Base-by-base conservation (phyloP, 352 stramenopile species). In the Phytopythium delawarense region DNA sequence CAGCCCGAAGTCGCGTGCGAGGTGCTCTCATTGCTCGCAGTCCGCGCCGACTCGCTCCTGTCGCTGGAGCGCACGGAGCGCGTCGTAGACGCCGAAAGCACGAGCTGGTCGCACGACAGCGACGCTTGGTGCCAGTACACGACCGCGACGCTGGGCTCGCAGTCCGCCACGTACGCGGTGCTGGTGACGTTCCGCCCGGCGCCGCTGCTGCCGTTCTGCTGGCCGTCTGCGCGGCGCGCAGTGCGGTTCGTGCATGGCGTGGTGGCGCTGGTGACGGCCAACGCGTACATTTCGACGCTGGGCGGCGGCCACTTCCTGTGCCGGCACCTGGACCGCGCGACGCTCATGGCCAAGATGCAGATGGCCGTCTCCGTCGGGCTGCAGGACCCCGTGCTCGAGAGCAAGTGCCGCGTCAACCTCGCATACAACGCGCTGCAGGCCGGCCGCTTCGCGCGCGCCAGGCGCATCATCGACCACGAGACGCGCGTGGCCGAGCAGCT, bases 201-300 rank as follows among this genome's bases (percentile, higher is more conserved):
- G n/a, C 53, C 69, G 51, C 35, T 88, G 16, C 46, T 90, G 12
- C 76, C 75, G 20, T 53, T 94, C 40, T 90, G 72, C 40, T 81
- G 88, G 76, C 64, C 66, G 21, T 94, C 81, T 20, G 76, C 72
- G 21, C 82, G 84, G 51, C 79, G 82, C 18, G 82, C 82, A 2
- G 81, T 91, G 40, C 72, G 64, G 18, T 79, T 94, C 39, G 82
- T 89, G 9, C 73, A 92, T 48, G 81, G 72, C 8, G 75, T 91
- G 11, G 78, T 92, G 30, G 81, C 84, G 23, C 67, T 94, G 3
- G 82, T 94, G 50, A 94, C 84, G 0, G 82, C 83, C 1, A 94
- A 94, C 65, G 84, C 84, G 50, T 94, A 91, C 70, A 83, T 94
- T 52, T 94, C 85, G 59, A 94, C 85, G 57, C 71, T 94, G 2